A percentile compares a stretch with the other conserved stretches of the same genome.
phyloP scores from a whole-genome alignment of 441 rosid species.

The Theobroma grandiflorum region DNA sequence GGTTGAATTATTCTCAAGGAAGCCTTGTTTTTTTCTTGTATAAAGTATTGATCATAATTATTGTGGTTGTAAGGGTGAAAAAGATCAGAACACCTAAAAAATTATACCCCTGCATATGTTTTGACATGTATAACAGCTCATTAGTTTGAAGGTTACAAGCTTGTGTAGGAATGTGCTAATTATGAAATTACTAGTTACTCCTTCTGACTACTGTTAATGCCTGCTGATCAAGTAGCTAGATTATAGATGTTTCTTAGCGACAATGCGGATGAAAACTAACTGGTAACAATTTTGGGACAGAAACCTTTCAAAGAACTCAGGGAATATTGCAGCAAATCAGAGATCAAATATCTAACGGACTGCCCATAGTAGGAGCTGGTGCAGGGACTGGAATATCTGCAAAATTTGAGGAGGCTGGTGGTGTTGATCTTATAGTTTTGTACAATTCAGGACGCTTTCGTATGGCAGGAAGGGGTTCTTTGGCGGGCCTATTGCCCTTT shows the following conservation, averaged over 20 bases:
- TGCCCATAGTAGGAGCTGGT: slow-evolving; percentile 95
- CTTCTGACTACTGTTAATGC: neutral
- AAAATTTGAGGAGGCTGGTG: slow-evolving; percentile 98
- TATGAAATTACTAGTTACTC: neutral
- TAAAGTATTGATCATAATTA: neutral
- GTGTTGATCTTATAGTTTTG: slow-evolving; percentile 84
- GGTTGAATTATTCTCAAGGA: slow-evolving; percentile 47
- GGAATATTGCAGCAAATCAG: slow-evolving; percentile 68
- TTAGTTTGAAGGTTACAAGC: neutral
- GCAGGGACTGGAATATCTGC: slow-evolving; percentile 99
- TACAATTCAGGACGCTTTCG: slow-evolving; percentile 97
- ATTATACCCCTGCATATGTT: neutral
- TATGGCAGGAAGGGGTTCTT: slow-evolving; percentile 99
- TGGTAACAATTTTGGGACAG: slow-evolving; percentile 48
- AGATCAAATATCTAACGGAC: slow-evolving; percentile 71
- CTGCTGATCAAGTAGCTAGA: slow-evolving; percentile 13
- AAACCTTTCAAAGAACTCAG: slow-evolving; percentile 75
- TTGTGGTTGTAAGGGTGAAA: neutral
- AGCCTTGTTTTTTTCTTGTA: neutral
- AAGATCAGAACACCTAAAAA: neutral
- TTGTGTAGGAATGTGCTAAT: neutral
- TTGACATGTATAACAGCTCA: neutral
- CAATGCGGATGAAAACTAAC: slow-evolving; percentile 25
- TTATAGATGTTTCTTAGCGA: slow-evolving; percentile 13
- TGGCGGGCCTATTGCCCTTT: slow-evolving; percentile 91